phyloP scores from a whole-genome alignment of 192 early-diverging fungal species.

The Podila clonocystis region DNA sequence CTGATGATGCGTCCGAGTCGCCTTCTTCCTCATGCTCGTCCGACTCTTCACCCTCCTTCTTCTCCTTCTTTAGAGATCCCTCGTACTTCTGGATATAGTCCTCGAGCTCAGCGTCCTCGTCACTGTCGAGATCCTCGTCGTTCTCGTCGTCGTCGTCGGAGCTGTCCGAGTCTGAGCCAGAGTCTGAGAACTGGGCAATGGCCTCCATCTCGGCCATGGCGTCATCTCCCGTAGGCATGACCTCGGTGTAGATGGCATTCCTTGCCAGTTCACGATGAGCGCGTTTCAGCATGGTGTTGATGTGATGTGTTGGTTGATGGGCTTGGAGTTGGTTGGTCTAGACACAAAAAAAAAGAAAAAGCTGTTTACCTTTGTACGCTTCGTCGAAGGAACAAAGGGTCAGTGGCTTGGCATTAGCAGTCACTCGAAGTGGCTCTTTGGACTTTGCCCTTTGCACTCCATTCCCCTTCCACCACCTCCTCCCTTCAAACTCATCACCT shows the following conservation, averaged over 20 bases:
- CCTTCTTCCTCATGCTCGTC: conserved; percentile 6
- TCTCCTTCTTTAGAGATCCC: conserved; percentile 23
- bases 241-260: conserved; percentile 51
- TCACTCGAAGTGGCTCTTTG: not conserved
- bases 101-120: conserved; percentile 46
- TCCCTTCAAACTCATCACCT: not conserved
- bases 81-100: conserved; percentile 49
- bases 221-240: conserved; percentile 47
- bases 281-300: conserved; percentile 37
- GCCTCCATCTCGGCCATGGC: conserved; percentile 28
- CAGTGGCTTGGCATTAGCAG: not conserved
- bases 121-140: conserved; percentile 35
- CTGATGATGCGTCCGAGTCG: not conserved
- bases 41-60: not conserved
- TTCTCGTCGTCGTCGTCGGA: conserved; percentile 19
- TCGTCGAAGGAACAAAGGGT: not conserved
- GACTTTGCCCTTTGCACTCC: not conserved
- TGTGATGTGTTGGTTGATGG: conserved; percentile 5
- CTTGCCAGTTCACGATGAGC: conserved; percentile 39
- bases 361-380: not conserved
- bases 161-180: conserved; percentile 45
- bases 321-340: not conserved
- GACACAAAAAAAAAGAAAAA: conserved; percentile 1
- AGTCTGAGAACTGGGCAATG: conserved; percentile 44
- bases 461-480: not conserved